Conservation (phyloP, 495 filamentous ascomycete genomes). For the Geopyxis carbonaria region DNA sequence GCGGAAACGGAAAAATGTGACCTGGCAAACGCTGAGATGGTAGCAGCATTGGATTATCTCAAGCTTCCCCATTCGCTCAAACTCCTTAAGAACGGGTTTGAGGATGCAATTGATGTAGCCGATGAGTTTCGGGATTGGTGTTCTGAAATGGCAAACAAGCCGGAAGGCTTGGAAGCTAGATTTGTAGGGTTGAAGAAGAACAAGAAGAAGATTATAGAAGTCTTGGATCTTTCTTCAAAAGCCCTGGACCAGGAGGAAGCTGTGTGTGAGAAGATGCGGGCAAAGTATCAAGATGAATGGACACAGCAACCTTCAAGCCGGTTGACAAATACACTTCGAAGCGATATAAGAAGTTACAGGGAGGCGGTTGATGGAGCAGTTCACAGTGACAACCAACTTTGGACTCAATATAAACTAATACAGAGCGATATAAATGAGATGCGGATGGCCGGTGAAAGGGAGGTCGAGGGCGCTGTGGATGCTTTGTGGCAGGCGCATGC, state of each 20-base stretch:
- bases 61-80: constrained; percentile 78
- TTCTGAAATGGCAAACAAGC: constrained; percentile 69
- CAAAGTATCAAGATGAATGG: constrained; percentile 92
- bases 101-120: constrained; percentile 74
- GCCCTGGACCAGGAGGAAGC: constrained; percentile 91
- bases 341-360: constrained; percentile 69
- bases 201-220: constrained; percentile 51
- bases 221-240: constrained; percentile 64
- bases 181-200: constrained; percentile 64
- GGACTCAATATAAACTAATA: constrained; percentile 64
- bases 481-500: constrained; percentile 15
- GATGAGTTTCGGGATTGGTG: constrained; percentile 89
- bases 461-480: constrained; percentile 45
- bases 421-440: constrained; percentile 88
- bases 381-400: constrained; percentile 72
- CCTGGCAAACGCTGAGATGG: constrained; percentile 84
- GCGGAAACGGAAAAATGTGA: constrained; percentile 89
- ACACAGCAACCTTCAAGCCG: constrained; percentile 87
- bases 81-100: constrained; percentile 80
- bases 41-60: constrained; percentile 82
- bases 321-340: constrained; percentile 70
- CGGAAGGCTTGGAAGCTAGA: constrained; percentile 44
- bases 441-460: constrained; percentile 72
- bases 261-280: constrained; percentile 97
- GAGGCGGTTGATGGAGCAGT: constrained; percentile 80